These are phyloP conservation scores for Trypanosoma grayi DNA, from an alignment of 208 protist species.

Conservation along the genomic window DNA sequence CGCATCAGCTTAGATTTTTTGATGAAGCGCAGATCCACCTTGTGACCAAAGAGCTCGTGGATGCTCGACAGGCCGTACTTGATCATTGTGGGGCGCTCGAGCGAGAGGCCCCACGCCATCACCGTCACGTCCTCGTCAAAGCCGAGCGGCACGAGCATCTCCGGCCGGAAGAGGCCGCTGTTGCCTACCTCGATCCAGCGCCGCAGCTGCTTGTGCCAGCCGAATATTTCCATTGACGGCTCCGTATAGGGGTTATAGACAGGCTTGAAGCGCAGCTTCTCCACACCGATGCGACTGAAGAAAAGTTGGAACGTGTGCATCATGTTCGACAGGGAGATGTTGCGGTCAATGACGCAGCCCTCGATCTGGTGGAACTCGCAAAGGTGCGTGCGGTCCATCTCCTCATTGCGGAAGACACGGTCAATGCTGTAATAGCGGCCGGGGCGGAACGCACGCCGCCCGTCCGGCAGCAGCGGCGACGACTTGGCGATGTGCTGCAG, in stretches of 20 bases:
- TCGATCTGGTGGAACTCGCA: constrained; percentile 99
- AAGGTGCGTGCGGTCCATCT: constrained; percentile 99
- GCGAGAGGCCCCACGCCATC: constrained; percentile 99
- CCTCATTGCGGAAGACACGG: constrained; percentile 99
- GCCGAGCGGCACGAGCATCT: constrained; percentile 99
- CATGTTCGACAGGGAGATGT: constrained; percentile 98
- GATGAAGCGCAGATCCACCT: constrained; percentile 87
- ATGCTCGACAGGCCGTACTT: constrained; percentile 99
- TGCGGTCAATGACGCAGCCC: constrained; percentile 97
- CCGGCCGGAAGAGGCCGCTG: constrained; percentile 98
- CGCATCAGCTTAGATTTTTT: constrained; percentile 83
- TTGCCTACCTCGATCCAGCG: constrained; percentile 99
- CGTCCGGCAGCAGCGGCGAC: constrained; percentile 39
- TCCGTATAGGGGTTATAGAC: constrained; percentile 99
- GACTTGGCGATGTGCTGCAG: constrained; percentile 94
- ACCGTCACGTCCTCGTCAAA: constrained; percentile 96
- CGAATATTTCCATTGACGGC: constrained; percentile 99
- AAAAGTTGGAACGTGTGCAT: constrained; percentile 98
- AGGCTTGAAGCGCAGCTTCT: constrained; percentile 99
- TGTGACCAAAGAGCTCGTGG: constrained; percentile 98
- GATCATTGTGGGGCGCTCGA: constrained; percentile 99
- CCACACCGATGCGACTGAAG: constrained; percentile 96
- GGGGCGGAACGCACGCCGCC: constrained; percentile 90
- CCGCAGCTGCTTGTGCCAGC: constrained; percentile 94
- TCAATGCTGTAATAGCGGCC: constrained; percentile 99